Conservation (phyloP, 2,329 filamentous ascomycete genomes). For the Helotiales sp. region DNA sequence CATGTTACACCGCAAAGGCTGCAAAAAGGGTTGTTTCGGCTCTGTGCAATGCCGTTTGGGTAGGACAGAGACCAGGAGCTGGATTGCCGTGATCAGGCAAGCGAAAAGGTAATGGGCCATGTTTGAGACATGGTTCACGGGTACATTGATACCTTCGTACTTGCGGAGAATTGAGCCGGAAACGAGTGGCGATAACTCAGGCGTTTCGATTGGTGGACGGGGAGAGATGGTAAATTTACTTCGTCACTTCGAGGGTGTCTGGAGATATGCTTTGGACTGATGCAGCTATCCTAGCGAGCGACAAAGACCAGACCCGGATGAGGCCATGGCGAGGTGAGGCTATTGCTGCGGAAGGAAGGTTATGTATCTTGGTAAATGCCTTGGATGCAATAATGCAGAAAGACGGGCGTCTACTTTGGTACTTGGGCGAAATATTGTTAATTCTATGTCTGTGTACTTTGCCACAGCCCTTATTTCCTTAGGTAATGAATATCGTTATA, state of each 20-base stretch:
- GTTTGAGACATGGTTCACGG: constrained; percentile 5
- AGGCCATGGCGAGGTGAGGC: neutral
- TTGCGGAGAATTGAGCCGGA: constrained; percentile 3
- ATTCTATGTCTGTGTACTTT: too few relatives aligned
- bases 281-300: neutral
- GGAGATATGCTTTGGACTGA: neutral
- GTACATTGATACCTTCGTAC: neutral
- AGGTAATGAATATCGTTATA: too few relatives aligned
- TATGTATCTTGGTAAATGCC: constrained; percentile 22
- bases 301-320: neutral
- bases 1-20: neutral
- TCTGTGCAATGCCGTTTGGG: neutral
- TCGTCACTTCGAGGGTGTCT: neutral
- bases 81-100: neutral
- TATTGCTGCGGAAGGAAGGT: constrained; percentile 3
- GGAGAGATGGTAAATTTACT: neutral
- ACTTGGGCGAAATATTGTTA: too few relatives aligned
- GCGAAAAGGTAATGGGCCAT: constrained; percentile 12
- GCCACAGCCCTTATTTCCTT: too few relatives aligned
- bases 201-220: constrained; percentile 2
- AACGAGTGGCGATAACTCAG: neutral
- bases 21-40: neutral
- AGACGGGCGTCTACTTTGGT: constrained; percentile 18
- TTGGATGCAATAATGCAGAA: constrained; percentile 20
- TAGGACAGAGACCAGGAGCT: constrained; percentile 2